Evolutionary conservation across 2,329 filamentous ascomycete genomes (phyloP), one percentile per base, ranked within the genome.

Genomic region (Trichoderma brevicompactum): DNA sequence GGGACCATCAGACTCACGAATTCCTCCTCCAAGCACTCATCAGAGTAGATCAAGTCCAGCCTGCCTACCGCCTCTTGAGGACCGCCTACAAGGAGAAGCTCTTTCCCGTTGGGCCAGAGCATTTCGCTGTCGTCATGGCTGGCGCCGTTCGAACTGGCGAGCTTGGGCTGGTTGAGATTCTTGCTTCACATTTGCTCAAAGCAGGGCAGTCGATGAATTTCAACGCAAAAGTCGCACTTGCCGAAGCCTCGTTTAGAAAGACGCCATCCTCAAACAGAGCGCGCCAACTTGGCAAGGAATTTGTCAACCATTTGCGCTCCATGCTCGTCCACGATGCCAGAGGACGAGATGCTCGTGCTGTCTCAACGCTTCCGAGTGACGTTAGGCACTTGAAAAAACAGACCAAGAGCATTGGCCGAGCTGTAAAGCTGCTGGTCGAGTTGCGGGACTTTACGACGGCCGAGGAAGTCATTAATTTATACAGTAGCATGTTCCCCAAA

Each of bases 401-500:
- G 65, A 71, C 74, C 5, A 69, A 69, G 15, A 64, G 69, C 23
- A 66, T 79, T 15, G 77, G 74, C 23, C 75, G 72, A 40, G 77
- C 76, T 15, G 72, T 77, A 46, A 66, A 68, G 34, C 71, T 80
- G 1, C 69, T 81, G 28, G 72, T 77, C 0, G 70, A 76, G 46
- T 70, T 78, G 23, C 72, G 76, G 34, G 77, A 82, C 36, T 83
- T 83, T 50, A 78, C 86, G 5, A 85, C 88, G 6, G 84, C 85
- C 15, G 77, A 83, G 67, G 78, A 85, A 63, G 77, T 92, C 6
- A 82, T 89, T 69, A 78, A 83, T 36, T 73, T 85, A 55, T 90
- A 86, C 70, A 76, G 77, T 36, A 74, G 76, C 52, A 70, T 79
- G 19, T 77, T 82, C 34, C 77, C 78, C 0, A 67, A 77, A 17